A percentile compares a stretch with the other conserved stretches of the same genome.
Evolutionary conservation across 208 protist genomes (phyloP).

Genomic region (Spongospora subterranea): DNA sequence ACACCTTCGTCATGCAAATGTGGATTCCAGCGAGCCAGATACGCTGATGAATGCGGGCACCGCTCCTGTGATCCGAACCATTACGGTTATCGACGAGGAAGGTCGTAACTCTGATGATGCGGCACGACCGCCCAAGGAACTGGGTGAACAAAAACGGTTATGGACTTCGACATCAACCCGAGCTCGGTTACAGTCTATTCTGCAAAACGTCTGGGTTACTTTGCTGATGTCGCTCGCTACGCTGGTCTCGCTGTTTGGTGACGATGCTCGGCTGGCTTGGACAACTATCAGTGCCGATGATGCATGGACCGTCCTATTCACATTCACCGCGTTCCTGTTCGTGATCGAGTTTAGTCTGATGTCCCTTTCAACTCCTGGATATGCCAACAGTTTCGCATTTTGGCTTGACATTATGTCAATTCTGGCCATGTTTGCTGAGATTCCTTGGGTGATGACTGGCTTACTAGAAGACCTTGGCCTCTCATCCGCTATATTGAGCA

Average conservation of each 20-base stretch:
- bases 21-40: neutral
- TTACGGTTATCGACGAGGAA: slow-evolving; percentile 37
- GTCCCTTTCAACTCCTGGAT: neutral
- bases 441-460: neutral
- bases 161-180: neutral
- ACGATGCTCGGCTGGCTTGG: neutral
- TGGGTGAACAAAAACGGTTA: neutral
- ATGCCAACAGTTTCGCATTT: neutral
- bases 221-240: neutral
- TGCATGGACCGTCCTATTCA: neutral
- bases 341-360: neutral
- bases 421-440: slow-evolving; percentile 17
- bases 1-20: neutral
- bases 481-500: neutral
- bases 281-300: neutral
- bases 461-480: neutral
- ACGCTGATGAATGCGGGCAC: neutral
- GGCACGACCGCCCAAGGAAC: neutral
- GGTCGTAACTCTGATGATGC: neutral
- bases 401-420: slow-evolving; percentile 36
- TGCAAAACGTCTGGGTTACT: neutral
- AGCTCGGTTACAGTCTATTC: neutral
- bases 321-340: neutral
- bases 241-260: slow-evolving; percentile 9
- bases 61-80: neutral